Conservation (phyloP, 495 filamentous ascomycete species). For the Penicillium steckii region DNA sequence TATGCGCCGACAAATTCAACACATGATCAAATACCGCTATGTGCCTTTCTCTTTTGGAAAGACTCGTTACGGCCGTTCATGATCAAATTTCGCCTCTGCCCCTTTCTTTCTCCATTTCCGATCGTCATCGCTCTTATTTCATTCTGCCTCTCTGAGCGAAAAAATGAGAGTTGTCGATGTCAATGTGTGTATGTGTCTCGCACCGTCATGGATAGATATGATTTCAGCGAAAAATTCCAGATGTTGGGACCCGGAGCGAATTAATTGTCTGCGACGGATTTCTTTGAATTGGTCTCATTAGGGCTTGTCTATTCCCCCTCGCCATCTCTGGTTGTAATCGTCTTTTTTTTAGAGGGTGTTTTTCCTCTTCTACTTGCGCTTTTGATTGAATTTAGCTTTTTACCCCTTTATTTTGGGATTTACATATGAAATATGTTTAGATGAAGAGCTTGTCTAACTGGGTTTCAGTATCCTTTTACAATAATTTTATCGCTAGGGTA, state of each 20-base stretch:
- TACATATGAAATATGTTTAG: constrained; percentile 33
- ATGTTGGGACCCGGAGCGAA: constrained; percentile 3
- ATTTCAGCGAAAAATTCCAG: constrained; percentile 9
- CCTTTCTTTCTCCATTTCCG: neutral
- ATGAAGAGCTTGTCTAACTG: constrained; percentile 14
- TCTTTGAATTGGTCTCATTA: constrained; percentile 6
- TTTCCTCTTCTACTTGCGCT: constrained; percentile 3
- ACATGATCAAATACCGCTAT: constrained; percentile 99
- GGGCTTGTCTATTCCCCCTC: too few species aligned
- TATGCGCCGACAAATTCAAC: constrained; percentile 98
- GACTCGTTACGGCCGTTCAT: constrained; percentile 64
- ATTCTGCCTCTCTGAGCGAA: neutral
- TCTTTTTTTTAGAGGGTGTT: constrained; percentile 14
- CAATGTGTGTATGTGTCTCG: constrained; percentile 18
- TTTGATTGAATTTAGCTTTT: constrained; percentile 5
- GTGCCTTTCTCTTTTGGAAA: constrained; percentile 95
- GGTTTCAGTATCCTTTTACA: constrained; percentile 15
- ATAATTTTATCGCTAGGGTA: too few species aligned
- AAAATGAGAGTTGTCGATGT: constrained; percentile 9
- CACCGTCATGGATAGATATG: constrained; percentile 19
- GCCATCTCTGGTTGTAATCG: constrained; percentile 22
- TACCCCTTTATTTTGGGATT: constrained; percentile 2
- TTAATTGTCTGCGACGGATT: neutral
- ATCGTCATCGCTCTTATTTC: constrained; percentile 7
- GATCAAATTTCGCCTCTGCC: constrained; percentile 15